A percentile compares a stretch with the other conserved stretches of the same genome.
Evolutionary conservation across 2,329 filamentous ascomycete genomes (phyloP).

Genomic region (Diaporthe aspalathi): DNA sequence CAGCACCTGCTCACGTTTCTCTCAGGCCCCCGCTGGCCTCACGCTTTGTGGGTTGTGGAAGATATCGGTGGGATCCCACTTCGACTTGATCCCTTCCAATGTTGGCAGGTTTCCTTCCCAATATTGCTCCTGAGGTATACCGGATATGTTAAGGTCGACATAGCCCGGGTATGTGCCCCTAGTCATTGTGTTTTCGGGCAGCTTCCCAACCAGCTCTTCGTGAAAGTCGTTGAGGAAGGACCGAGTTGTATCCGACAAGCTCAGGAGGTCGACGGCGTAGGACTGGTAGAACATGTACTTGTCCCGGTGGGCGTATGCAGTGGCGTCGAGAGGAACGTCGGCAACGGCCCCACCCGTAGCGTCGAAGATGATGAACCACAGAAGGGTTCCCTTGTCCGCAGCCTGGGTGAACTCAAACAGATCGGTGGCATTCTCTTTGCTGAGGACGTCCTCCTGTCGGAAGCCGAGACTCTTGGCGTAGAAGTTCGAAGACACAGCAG

Average conservation of each 20-base stretch:
- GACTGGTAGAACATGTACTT: slow-evolving; percentile 73
- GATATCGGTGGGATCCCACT: slow-evolving; percentile 63
- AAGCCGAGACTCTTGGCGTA: slow-evolving; percentile 70
- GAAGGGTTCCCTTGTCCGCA: slow-evolving; percentile 59
- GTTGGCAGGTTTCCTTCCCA: slow-evolving; percentile 64
- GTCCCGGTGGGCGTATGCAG: slow-evolving; percentile 73
- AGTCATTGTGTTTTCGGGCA: slow-evolving; percentile 51
- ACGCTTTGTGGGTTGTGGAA: slow-evolving; percentile 72
- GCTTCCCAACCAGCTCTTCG: slow-evolving; percentile 50
- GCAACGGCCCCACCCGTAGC: slow-evolving; percentile 69
- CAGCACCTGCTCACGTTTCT: neutral
- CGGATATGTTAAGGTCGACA: slow-evolving; percentile 63
- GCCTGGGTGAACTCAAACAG: slow-evolving; percentile 66
- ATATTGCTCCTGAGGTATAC: slow-evolving; percentile 60
- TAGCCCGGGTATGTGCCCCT: slow-evolving; percentile 71
- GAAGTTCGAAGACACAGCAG: slow-evolving; percentile 62
- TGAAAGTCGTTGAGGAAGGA: slow-evolving; percentile 66
- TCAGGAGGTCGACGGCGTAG: slow-evolving; percentile 65
- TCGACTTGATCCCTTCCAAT: slow-evolving; percentile 62
- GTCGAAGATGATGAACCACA: slow-evolving; percentile 74
- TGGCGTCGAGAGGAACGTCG: slow-evolving; percentile 65
- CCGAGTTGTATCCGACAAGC: slow-evolving; percentile 58
- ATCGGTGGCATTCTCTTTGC: slow-evolving; percentile 55
- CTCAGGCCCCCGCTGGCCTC: slow-evolving; percentile 43
- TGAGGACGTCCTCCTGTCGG: slow-evolving; percentile 59